Base-by-base conservation (phyloP, 179 eudicot genomes). In the Nepenthes alata region DNA sequence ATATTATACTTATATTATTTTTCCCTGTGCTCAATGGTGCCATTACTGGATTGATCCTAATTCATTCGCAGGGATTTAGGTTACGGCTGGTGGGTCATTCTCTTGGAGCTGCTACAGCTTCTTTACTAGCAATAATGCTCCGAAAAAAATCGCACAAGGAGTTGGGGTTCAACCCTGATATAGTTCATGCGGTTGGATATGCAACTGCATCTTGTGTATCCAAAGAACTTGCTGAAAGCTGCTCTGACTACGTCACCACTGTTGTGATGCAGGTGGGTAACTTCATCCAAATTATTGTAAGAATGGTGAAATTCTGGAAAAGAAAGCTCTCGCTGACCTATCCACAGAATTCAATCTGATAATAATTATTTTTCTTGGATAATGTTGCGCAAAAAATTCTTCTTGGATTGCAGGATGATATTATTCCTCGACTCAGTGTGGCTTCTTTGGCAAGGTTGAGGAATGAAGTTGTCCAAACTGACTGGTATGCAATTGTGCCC, bases 11-110 rank as follows among this genome's bases (percentile, higher is more conserved):
- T 50, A 62, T 5, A 53, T 13, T 63, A 15, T 45, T 11, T 10
- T 35, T 35, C 16, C 8, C 58, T 9, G 13, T 37, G 50, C 51
- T 63, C 37, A 15, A 35, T 47, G 59, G 11, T 63, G 37, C 25
- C 16, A 15, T 53, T 62, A 50, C 57, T 59, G 45, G 60, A 55
- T 25, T 49, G 72, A 74, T 70, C 78, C 88, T 86, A 75, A 82
- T 69, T 75, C 59, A 63, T 71, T 61, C 65, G 77, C 95, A 93
- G 97, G 97, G 97, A 66, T 93, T 80, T 80, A 93, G 86, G 86
- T 81, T 93, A 67, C 81, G 98, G 83, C 73, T 93, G 72, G 97
- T 93, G 56, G 98, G 98, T 58, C 98, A 93, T 83, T 93, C 98
- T 71, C 95, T 93, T 70, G 98, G 98, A 66, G 98, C 81, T 55